Base-by-base conservation (phyloP, 1,139 yeast genomes). In the Candida sp. region DNA sequence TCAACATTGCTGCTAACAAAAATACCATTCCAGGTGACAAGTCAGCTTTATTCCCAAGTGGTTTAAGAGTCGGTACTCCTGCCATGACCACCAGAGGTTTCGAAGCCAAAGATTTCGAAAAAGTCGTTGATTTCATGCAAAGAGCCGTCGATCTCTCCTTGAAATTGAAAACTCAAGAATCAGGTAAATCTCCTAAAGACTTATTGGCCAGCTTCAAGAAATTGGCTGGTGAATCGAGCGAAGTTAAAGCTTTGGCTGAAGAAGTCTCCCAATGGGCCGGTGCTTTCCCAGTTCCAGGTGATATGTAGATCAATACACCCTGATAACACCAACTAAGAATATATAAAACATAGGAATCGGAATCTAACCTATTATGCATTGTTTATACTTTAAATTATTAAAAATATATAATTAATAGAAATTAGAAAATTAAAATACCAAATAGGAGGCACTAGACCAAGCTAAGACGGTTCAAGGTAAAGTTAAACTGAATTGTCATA, bases 11-110 rank as follows among this genome's bases (percentile, higher is more conserved):
- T 46, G 89, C 95, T 52, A 91, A 91, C 77, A 91, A 91, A 71
- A 91, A 91, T 77, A 85, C 97, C 40, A 88, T 91, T 52, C 97
- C 98, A 49, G 97, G 97, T 57, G 98, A 91, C 73, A 85, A 84
- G 66, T 87, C 96, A 35, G 98, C 98, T 30, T 75, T 91, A 54
- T 89, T 88, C 70, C 98, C 98, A 57, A 88, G 95, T 43, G 98
- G 98, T 54, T 77, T 91, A 60, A 86, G 98, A 76, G 89, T 91
- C 47, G 98, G 98, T 56, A 88, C 98, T 37, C 98, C 98, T 46
- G 97, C 97, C 46, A 91, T 91, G 98, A 87, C 97, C 50, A 89
- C 97, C 42, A 85, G 98, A 75, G 97, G 97, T 25, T 85, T 91
- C 58, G 84, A 86, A 37, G 80, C 79, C 50, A 77, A 69, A 39